A percentile compares a stretch with the other conserved stretches of the same genome.
Evolutionary conservation across 495 filamentous ascomycete genomes (phyloP).

Genomic region (Apiosordaria backusii): DNA sequence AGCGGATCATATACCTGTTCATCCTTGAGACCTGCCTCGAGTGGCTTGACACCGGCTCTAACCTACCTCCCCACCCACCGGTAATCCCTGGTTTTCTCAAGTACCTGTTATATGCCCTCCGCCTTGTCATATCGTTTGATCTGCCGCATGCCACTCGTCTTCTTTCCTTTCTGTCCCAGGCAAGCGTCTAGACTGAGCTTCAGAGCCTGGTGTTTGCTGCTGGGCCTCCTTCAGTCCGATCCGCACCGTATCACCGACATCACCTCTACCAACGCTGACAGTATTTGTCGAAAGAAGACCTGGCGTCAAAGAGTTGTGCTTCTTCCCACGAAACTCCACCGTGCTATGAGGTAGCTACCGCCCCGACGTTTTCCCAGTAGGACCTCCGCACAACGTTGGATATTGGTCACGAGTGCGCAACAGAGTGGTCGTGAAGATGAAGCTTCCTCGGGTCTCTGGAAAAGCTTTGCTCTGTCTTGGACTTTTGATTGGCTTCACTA

Average conservation of each 20-base stretch:
- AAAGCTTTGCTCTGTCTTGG: neutral
- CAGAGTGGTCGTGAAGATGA: neutral
- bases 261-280: neutral
- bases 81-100: neutral
- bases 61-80: neutral
- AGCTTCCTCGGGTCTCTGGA: neutral
- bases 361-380: neutral
- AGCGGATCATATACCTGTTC: slow-evolving; percentile 3
- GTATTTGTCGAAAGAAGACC: neutral
- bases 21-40: slow-evolving; percentile 7
- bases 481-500: neutral
- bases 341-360: neutral
- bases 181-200: slow-evolving; percentile 7
- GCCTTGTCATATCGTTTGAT: slow-evolving; percentile 4
- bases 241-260: neutral
- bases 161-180: neutral
- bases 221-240: neutral
- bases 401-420: neutral
- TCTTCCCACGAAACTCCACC: slow-evolving; percentile 12
- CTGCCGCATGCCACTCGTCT: neutral
- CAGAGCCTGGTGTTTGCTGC: neutral
- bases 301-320: neutral
- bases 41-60: slow-evolving; percentile 2
- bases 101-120: neutral
- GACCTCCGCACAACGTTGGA: neutral